These are phyloP conservation scores for Elasticomyces elasticus DNA, from an alignment of 495 filamentous ascomycete species.

Conservation along the genomic window DNA sequence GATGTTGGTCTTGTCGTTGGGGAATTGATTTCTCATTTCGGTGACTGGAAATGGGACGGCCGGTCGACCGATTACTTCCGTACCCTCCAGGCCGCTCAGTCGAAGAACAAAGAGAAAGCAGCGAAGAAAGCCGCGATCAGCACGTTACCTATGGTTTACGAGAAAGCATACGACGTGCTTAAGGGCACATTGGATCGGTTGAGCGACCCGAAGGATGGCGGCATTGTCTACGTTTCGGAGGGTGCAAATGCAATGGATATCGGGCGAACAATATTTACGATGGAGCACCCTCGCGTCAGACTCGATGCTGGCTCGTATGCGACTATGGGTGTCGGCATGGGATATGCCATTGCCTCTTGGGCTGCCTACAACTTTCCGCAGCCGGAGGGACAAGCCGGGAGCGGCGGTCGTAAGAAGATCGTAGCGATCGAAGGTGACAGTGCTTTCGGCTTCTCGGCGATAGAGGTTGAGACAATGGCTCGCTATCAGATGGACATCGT, in stretches of 20 bases:
- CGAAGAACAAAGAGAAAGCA: conserved; percentile 42
- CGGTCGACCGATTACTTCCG: conserved; percentile 30
- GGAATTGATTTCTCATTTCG: conserved; percentile 37
- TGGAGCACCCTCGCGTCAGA: conserved; percentile 48
- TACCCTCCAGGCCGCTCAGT: conserved; percentile 33
- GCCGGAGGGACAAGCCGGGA: conserved; percentile 22
- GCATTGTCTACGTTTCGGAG: conserved; percentile 54
- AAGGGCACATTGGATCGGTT: conserved; percentile 37
- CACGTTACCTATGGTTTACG: conserved; percentile 43
- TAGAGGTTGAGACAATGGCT: conserved; percentile 58
- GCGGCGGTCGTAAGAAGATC: conserved; percentile 42
- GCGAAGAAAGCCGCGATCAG: conserved; percentile 29
- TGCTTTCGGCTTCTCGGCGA: conserved; percentile 53
- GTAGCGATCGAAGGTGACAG: conserved; percentile 54
- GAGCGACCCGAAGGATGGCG: conserved; percentile 37
- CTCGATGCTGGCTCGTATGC: conserved; percentile 58
- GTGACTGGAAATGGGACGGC: conserved; percentile 37
- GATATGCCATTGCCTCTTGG: conserved; percentile 54
- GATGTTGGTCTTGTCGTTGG: conserved; percentile 45
- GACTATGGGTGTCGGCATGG: conserved; percentile 59
- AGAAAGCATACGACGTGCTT: conserved; percentile 46
- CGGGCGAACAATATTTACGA: conserved; percentile 48
- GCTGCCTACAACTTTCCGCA: conserved; percentile 46
- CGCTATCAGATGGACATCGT: conserved; percentile 52
- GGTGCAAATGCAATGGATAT: conserved; percentile 64